These are phyloP conservation scores for Pezicula radicicola DNA, from an alignment of 2,329 filamentous ascomycete species.

Conservation along the genomic window DNA sequence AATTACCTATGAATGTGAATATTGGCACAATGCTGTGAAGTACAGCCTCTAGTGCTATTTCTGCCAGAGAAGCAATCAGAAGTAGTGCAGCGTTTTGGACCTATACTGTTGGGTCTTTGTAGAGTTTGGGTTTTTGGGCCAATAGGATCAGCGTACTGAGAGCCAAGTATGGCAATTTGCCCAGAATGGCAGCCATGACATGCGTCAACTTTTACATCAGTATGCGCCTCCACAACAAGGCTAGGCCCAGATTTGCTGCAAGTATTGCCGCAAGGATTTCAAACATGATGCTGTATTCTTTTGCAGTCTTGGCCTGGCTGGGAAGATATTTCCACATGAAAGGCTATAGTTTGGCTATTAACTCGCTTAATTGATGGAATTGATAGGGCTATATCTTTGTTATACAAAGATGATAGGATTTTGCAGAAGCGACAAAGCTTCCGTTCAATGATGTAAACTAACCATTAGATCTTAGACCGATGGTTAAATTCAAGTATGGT, in stretches of 20 bases:
- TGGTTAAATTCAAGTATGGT: background rate
- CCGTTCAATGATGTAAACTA: background rate
- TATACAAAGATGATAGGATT: background rate
- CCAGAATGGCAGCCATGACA: too few species aligned
- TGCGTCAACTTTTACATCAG: too few species aligned
- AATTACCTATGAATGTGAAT: slow-evolving; percentile 96
- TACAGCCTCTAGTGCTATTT: slow-evolving; percentile 84
- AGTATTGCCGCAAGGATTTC: too few species aligned
- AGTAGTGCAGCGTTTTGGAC: slow-evolving; percentile 91
- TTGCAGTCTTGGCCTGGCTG: background rate
- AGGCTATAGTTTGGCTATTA: background rate
- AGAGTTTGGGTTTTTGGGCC: too few species aligned
- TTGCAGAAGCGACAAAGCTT: background rate
- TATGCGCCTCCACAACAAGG: too few species aligned
- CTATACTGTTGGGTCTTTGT: too few species aligned
- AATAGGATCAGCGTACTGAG: too few species aligned
- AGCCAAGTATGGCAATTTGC: too few species aligned
- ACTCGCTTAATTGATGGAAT: background rate
- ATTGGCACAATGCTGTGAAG: slow-evolving; percentile 98
- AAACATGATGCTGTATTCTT: too few species aligned
- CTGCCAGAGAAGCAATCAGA: slow-evolving; percentile 81
- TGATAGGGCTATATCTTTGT: background rate
- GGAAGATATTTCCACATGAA: background rate
- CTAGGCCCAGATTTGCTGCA: too few species aligned
- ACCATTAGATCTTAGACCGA: background rate